Evolutionary conservation across 2,329 filamentous ascomycete genomes (phyloP).

Genomic region (Colletotrichum melonis): DNA sequence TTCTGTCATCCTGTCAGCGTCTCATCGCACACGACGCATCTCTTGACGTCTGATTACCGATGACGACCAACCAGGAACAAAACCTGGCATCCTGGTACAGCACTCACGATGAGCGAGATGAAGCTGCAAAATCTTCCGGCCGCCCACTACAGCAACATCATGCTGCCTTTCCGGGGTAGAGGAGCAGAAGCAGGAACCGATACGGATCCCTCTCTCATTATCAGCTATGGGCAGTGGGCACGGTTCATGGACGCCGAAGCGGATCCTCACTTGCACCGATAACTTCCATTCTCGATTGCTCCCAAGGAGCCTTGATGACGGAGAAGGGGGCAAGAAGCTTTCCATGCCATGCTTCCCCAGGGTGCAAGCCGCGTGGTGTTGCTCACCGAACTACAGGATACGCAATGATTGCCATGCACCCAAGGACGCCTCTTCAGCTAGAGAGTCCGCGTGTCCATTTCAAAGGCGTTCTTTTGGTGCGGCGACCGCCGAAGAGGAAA

Average conservation of each 20-base stretch:
- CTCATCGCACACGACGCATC: constrained; percentile 6
- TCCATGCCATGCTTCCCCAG: background rate
- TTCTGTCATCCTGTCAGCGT: constrained; percentile 2
- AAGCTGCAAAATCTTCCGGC: constrained; percentile 19
- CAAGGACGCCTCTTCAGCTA: background rate
- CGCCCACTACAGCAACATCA: constrained; percentile 6
- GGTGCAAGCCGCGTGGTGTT: background rate
- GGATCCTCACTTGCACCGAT: constrained; percentile 12
- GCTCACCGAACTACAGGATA: background rate
- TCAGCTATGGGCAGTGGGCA: constrained; percentile 1
- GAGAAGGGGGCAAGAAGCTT: background rate
- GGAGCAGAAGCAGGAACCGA: background rate
- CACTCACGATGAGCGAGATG: constrained; percentile 11
- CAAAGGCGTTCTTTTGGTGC: background rate
- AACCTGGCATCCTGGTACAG: constrained; percentile 6
- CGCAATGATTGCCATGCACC: background rate
- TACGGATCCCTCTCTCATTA: background rate
- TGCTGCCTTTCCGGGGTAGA: constrained; percentile 27
- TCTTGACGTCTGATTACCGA: constrained; percentile 15
- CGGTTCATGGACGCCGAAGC: constrained; percentile 5
- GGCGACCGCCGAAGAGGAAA: background rate
- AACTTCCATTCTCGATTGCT: background rate
- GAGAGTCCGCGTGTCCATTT: background rate
- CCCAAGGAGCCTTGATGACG: background rate
- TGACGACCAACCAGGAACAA: constrained; percentile 19